Percentiles rank a stretch among this genome's conserved stretches.
Conservation (phyloP, 345 rosid genomes). For the Linum usitatissimum region DNA sequence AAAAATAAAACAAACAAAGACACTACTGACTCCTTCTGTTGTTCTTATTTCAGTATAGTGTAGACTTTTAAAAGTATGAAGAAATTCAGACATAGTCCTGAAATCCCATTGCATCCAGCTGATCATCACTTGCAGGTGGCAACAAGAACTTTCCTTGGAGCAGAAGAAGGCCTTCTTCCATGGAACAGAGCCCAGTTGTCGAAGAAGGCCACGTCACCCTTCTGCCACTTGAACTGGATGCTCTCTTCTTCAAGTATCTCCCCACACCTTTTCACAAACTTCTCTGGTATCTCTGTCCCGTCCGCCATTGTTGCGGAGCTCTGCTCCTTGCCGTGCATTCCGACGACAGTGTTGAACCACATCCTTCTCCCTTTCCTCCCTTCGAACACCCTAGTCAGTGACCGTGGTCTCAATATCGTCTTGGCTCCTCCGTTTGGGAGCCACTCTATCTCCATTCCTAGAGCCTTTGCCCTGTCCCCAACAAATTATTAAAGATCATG, state of each 20-base stretch:
- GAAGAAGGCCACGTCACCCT: slow-evolving; percentile 52
- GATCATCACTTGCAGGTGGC: slow-evolving; percentile 40
- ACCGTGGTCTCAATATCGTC: slow-evolving; percentile 26
- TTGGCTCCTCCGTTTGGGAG: slow-evolving; percentile 38
- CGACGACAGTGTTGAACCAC: slow-evolving; percentile 62
- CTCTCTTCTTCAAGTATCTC: slow-evolving; percentile 67
- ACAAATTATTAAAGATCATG: no score
- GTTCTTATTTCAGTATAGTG: no score
- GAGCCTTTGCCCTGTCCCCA: slow-evolving; percentile 27
- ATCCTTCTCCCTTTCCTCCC: slow-evolving; percentile 58
- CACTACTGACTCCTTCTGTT: no score
- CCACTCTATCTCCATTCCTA: slow-evolving; percentile 60
- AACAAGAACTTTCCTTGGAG: slow-evolving; percentile 49
- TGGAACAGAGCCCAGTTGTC: slow-evolving; percentile 58
- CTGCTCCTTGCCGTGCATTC: slow-evolving; percentile 49
- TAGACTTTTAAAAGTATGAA: no score
- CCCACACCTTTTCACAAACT: slow-evolving; percentile 40
- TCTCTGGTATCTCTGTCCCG: slow-evolving; percentile 39
- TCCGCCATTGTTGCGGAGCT: slow-evolving; percentile 54
- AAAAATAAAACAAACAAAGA: no score
- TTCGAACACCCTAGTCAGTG: slow-evolving; percentile 45
- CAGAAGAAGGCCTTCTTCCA: slow-evolving; percentile 52
- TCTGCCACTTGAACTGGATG: slow-evolving; percentile 62
- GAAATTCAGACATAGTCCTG: not conserved
- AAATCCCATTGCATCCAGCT: no score